A percentile compares a stretch with the other conserved stretches of the same genome.
Conservation (phyloP, 805 yeast genomes). For the Kazachstania viticola region DNA sequence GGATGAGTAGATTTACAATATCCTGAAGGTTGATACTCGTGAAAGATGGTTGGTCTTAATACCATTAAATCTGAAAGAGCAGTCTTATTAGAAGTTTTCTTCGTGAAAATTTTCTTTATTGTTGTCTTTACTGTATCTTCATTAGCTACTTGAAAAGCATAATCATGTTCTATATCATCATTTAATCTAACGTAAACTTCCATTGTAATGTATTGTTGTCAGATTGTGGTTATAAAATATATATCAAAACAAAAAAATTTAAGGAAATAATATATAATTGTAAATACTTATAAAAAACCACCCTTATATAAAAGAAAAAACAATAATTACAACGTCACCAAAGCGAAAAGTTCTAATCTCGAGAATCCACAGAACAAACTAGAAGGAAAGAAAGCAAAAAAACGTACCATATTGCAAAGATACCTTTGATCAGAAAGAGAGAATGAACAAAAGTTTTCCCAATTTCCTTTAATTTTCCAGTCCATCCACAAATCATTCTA, state of each 20-base stretch:
- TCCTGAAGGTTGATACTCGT: conserved; percentile 49
- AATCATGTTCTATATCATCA: conserved; percentile 76
- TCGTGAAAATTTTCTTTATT: conserved; percentile 38
- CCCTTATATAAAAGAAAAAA: neutral
- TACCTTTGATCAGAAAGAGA: too few relatives aligned
- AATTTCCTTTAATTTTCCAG: too few relatives aligned
- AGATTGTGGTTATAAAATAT: too few relatives aligned
- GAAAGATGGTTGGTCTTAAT: conserved; percentile 71
- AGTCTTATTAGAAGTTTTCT: neutral
- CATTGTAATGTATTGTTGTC: too few relatives aligned
- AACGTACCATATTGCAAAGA: too few relatives aligned
- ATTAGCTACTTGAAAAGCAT: conserved; percentile 66
- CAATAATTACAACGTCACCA: neutral
- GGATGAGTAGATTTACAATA: conserved; percentile 47
- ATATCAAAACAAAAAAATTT: too few relatives aligned
- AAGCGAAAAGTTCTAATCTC: too few relatives aligned
- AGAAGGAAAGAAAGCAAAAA: too few relatives aligned
- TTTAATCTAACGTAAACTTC: conserved; percentile 65
- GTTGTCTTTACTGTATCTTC: conserved; percentile 50
- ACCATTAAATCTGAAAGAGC: conserved; percentile 45
- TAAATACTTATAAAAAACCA: neutral
- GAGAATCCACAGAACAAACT: too few relatives aligned
- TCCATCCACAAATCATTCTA: too few relatives aligned
- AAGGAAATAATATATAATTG: too few relatives aligned
- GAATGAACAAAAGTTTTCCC: too few relatives aligned